Evolutionary conservation across 179 eudicot genomes (phyloP), one percentile per base, ranked within the genome.

Genomic region (Pouteria campechiana): DNA sequence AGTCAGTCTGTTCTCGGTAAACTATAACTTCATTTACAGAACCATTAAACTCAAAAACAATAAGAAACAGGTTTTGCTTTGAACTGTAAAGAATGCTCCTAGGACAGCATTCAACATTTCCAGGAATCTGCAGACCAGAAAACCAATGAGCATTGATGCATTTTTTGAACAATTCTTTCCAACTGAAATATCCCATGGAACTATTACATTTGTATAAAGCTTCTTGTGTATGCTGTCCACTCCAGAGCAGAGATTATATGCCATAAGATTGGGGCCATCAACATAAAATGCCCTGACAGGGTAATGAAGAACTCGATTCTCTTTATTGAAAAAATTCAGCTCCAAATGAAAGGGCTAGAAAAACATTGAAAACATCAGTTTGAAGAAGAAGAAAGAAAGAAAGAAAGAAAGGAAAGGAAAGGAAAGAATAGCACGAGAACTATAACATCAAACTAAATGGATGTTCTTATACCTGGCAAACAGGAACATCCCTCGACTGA

Each of bases 331-430:
- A 70, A 90, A 90, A 69, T 74, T 86, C 29, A 90, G 82, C 74
- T 86, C 98, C 73, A 87, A 50, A 67, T 90, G 96, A 62, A 68
- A 62, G 57, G 96, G 92, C 98, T 90, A 84, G n/a, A n/a, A n/a
- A n/a, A n/a, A 41, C 65, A 59, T 25, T 12, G 8, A 60, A 25
- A 17, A 39, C 38, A n/a, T n/a, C n/a, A n/a, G n/a, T n/a, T n/a
- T n/a, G n/a, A n/a, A n/a, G n/a, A n/a, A n/a, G 24, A 33, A 56
- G 44, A 37, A 31, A 29, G 37, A 19, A 27, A 34, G 44, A 43
- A 21, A 35, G 19, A 55, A 36, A 41, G 4, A 44, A 28, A 48
- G 36, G 14, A 30, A 57, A 44, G 44, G 33, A 7, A 4, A 17
- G 19, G 9, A 1, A 30, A 7, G 23, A 37, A n/a, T 18, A 32